These are phyloP conservation scores for Tulasnella sp. DNA, from an alignment of 768 basidiomycete genomes.

Conservation along the genomic window DNA sequence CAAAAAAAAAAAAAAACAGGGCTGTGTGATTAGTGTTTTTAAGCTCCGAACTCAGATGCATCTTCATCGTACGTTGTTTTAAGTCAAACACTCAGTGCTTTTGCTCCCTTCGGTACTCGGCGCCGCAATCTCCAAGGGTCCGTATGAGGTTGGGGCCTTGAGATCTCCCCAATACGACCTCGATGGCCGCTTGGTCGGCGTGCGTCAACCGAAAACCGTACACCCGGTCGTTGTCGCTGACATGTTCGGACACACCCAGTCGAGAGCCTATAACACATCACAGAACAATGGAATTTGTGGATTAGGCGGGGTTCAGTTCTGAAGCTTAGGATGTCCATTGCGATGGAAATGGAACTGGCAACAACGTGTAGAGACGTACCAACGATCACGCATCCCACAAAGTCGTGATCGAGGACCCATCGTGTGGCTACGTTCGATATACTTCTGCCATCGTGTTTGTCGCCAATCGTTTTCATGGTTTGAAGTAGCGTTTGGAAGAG, in stretches of 20 bases:
- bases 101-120: slow-evolving; percentile 53
- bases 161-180: slow-evolving; percentile 49
- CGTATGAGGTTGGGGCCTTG: slow-evolving; percentile 51
- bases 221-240: slow-evolving; percentile 52
- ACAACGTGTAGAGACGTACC: slow-evolving; percentile 35
- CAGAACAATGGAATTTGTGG: slow-evolving; percentile 12
- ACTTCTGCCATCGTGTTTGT: slow-evolving; percentile 49
- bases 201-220: slow-evolving; percentile 47
- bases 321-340: no score
- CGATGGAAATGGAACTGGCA: background rate
- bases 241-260: slow-evolving; percentile 63
- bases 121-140: slow-evolving; percentile 71
- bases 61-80: no score
- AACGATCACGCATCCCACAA: slow-evolving; percentile 73
- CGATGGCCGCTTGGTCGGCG: slow-evolving; percentile 51
- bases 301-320: no score
- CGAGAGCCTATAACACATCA: slow-evolving; percentile 42
- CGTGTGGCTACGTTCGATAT: slow-evolving; percentile 72
- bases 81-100: slow-evolving; percentile 2
- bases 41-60: no score
- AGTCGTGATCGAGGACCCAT: slow-evolving; percentile 66
- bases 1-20: no score
- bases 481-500: slow-evolving; percentile 58
- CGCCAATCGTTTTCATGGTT: slow-evolving; percentile 50
- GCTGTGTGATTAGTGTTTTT: no score